phyloP scores from a whole-genome alignment of 257 asterid genomes.

The Gentiana straminea region DNA sequence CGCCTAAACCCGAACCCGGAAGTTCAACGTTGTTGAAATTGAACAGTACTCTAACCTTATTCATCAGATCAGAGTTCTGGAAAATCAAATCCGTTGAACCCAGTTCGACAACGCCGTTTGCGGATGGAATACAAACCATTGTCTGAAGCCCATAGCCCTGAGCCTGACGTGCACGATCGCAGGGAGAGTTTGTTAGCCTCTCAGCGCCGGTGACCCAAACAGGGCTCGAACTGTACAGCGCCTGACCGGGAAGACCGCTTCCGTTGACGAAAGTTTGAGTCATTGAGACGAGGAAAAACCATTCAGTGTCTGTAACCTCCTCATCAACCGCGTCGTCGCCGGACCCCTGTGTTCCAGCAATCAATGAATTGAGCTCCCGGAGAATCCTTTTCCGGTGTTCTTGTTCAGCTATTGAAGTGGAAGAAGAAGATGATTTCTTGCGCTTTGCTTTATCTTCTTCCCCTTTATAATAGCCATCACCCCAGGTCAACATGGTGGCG shows the following conservation, averaged over 20 bases:
- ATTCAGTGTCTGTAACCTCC: slow-evolving; percentile 82
- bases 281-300: slow-evolving; percentile 85
- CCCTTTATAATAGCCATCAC: slow-evolving; percentile 78
- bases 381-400: slow-evolving; percentile 64
- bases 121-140: slow-evolving; percentile 57
- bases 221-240: slow-evolving; percentile 46
- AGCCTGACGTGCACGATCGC: slow-evolving; percentile 73
- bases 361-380: slow-evolving; percentile 65
- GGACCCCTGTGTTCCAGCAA: slow-evolving; percentile 38
- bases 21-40: slow-evolving; percentile 38
- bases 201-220: slow-evolving; percentile 68
- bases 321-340: slow-evolving; percentile 54
- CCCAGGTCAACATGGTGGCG: slow-evolving; percentile 46
- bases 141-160: slow-evolving; percentile 61
- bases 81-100: slow-evolving; percentile 65
- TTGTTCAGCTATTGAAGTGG: slow-evolving; percentile 34
- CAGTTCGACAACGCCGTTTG: slow-evolving; percentile 87
- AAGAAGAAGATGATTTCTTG: slow-evolving; percentile 23
- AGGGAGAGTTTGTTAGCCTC: slow-evolving; percentile 32
- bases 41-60: slow-evolving; percentile 55
- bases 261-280: slow-evolving; percentile 61
- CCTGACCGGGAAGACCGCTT: slow-evolving; percentile 77
- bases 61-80: slow-evolving; percentile 68
- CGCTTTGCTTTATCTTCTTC: slow-evolving; percentile 45
- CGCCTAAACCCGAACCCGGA: slow-evolving; percentile 31